These are phyloP conservation scores for Boletus patriciae DNA, from an alignment of 768 basidiomycete genomes.

Conservation along the genomic window DNA sequence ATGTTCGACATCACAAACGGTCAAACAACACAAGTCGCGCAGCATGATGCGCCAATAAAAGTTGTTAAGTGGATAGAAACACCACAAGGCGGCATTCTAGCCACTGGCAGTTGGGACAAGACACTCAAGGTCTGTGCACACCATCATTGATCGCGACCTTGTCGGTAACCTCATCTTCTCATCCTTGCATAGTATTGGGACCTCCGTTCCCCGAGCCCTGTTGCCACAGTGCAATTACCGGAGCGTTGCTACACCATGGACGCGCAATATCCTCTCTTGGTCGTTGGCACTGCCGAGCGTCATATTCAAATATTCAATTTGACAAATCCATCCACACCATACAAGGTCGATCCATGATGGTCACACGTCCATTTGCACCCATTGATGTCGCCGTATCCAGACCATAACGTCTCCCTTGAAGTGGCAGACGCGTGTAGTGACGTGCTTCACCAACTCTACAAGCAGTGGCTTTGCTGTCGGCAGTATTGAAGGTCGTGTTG, in stretches of 20 bases:
- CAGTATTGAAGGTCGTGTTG: slow-evolving; percentile 88
- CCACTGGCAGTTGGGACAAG: slow-evolving; percentile 98
- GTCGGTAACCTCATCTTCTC: neutral
- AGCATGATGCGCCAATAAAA: slow-evolving; percentile 88
- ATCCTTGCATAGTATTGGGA: slow-evolving; percentile 82
- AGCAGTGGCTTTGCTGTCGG: slow-evolving; percentile 79
- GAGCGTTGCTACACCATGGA: slow-evolving; percentile 91
- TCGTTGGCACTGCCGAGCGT: slow-evolving; percentile 90
- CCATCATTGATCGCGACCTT: neutral
- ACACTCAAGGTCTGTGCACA: slow-evolving; percentile 72
- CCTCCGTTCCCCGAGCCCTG: slow-evolving; percentile 69
- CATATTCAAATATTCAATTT: slow-evolving; percentile 90
- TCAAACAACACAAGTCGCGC: slow-evolving; percentile 78
- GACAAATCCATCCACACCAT: slow-evolving; percentile 72
- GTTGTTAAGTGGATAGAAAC: slow-evolving; percentile 80
- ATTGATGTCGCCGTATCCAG: slow-evolving; percentile 38
- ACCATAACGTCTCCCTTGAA: slow-evolving; percentile 84
- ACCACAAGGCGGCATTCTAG: slow-evolving; percentile 71
- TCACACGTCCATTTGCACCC: neutral
- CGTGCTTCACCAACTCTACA: slow-evolving; percentile 71
- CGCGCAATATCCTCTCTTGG: slow-evolving; percentile 77
- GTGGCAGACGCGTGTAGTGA: slow-evolving; percentile 87
- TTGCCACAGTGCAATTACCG: slow-evolving; percentile 78
- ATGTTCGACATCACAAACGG: slow-evolving; percentile 90
- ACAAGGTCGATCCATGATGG: slow-evolving; percentile 55